phyloP scores from a whole-genome alignment of 768 basidiomycete genomes.

The Russula abietina region DNA sequence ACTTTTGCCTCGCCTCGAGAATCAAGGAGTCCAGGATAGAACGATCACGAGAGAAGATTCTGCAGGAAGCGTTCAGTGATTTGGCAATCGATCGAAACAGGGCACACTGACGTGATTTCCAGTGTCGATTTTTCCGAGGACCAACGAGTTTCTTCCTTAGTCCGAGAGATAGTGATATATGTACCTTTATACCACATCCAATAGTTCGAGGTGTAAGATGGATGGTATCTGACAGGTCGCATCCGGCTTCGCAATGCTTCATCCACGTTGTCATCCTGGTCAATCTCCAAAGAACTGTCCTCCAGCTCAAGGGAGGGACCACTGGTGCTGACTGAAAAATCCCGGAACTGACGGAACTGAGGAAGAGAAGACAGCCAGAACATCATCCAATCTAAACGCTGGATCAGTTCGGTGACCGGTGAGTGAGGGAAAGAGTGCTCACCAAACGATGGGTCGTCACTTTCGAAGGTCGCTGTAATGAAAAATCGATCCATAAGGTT shows the following conservation, averaged over 20 bases:
- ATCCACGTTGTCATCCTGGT: background rate
- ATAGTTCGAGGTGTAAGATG: conserved; percentile 37
- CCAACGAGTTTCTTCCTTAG: conserved; percentile 32
- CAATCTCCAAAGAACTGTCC: conserved; percentile 30
- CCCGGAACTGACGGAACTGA: conserved; percentile 52
- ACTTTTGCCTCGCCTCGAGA: conserved; percentile 20
- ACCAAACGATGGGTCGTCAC: conserved; percentile 54
- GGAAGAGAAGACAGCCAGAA: conserved; percentile 59
- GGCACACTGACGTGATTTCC: conserved; percentile 37
- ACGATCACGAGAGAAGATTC: conserved; percentile 18
- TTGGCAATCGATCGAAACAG: background rate
- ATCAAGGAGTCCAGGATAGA: conserved; percentile 22
- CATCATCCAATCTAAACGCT: conserved; percentile 57
- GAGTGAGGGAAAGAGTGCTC: conserved; percentile 25
- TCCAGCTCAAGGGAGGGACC: conserved; percentile 36
- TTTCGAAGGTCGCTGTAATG: conserved; percentile 56
- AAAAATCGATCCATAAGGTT: conserved; percentile 48
- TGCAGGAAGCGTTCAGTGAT: conserved; percentile 9
- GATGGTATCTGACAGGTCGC: conserved; percentile 38
- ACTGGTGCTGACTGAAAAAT: conserved; percentile 46
- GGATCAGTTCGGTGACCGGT: conserved; percentile 8
- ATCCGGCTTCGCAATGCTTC: conserved; percentile 15
- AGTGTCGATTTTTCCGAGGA: conserved; percentile 38
- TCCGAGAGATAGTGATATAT: conserved; percentile 32
- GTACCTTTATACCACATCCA: conserved; percentile 44